These are phyloP conservation scores for Populus tremula DNA, from an alignment of 345 rosid species.

Conservation along the genomic window DNA sequence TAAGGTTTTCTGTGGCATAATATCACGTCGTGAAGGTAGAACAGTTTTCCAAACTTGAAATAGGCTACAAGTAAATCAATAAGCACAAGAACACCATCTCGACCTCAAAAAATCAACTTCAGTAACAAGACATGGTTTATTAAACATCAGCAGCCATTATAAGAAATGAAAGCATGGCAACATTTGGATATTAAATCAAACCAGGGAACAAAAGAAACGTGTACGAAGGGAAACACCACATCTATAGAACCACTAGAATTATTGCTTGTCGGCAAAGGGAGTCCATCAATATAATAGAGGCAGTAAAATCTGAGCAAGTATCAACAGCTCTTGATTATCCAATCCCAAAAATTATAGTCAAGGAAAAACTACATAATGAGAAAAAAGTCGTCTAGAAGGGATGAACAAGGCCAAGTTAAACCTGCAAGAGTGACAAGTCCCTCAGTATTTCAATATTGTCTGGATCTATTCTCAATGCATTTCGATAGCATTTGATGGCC, in stretches of 20 bases:
- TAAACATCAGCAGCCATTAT: not conserved
- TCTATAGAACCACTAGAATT: not conserved
- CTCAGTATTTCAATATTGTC: slow-evolving; percentile 95
- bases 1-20: not conserved
- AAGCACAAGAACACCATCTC: not conserved
- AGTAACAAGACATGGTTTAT: not conserved
- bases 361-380: not conserved
- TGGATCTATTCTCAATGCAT: slow-evolving; percentile 92
- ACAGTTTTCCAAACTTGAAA: not conserved
- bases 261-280: not conserved
- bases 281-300: not conserved
- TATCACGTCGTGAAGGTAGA: not conserved
- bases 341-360: not conserved
- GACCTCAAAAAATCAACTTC: not conserved
- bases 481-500: slow-evolving; percentile 96
- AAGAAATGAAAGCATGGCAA: not conserved
- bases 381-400: not conserved
- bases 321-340: not conserved
- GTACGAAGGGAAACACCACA: not conserved
- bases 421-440: slow-evolving; percentile 97
- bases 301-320: not conserved
- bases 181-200: not conserved
- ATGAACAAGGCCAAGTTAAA: slow-evolving; percentile 10
- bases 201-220: not conserved
- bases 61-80: not conserved